These are phyloP conservation scores for Allium sativum DNA, from an alignment of 106 monocot species.

Conservation along the genomic window DNA sequence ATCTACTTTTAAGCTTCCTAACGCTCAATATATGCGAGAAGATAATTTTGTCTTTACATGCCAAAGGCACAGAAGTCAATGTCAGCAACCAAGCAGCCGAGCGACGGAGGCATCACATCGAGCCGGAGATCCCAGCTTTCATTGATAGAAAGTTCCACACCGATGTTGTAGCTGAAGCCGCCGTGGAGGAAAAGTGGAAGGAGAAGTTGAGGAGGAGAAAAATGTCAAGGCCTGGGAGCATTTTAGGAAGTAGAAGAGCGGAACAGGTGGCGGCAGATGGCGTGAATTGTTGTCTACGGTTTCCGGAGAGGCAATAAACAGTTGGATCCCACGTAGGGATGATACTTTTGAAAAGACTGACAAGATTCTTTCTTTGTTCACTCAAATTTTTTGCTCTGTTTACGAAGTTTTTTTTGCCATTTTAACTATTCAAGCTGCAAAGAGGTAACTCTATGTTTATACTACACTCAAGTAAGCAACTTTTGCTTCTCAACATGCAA, in stretches of 20 bases:
- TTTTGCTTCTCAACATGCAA: too few relatives aligned
- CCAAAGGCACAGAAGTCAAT: not conserved
- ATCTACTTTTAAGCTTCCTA: too few relatives aligned
- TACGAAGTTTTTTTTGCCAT: too few relatives aligned
- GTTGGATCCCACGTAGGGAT: conserved; percentile 57
- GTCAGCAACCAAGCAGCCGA: not conserved
- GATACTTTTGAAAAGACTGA: conserved; percentile 65
- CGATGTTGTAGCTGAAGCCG: not conserved
- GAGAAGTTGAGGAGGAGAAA: conserved; percentile 6
- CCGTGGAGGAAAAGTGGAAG: not conserved
- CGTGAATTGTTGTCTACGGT: conserved; percentile 59
- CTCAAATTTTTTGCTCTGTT: too few relatives aligned
- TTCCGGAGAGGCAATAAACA: conserved; percentile 65
- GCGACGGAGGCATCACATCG: conserved; percentile 4
- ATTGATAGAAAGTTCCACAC: not conserved
- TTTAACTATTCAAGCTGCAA: too few relatives aligned
- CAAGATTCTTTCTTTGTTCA: too few relatives aligned
- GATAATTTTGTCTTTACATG: too few relatives aligned
- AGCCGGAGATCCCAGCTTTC: conserved; percentile 2
- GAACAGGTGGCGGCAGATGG: conserved; percentile 77
- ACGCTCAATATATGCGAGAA: too few relatives aligned
- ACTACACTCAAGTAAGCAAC: too few relatives aligned
- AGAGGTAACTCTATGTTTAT: too few relatives aligned
- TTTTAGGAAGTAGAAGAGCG: conserved; percentile 9
- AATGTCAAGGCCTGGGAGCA: not conserved